A percentile compares a stretch with the other conserved stretches of the same genome.
Evolutionary conservation across 495 filamentous ascomycete genomes (phyloP).

Genomic region (Chaetomidium leptoderma): DNA sequence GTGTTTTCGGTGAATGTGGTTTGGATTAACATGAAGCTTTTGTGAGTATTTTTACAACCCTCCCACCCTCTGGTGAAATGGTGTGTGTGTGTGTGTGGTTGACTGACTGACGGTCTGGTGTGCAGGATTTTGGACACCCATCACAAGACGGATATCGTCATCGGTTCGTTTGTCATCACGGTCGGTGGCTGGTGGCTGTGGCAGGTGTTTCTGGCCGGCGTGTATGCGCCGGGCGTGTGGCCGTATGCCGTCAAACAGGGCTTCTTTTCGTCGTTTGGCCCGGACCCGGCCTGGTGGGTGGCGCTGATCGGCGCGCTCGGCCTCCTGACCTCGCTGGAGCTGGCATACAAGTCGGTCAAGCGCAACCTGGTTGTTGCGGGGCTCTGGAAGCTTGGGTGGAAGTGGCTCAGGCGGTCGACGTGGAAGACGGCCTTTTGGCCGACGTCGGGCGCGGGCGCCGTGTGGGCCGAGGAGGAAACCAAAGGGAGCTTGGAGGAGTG

Average conservation of each 20-base stretch:
- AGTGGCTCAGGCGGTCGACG: conserved; percentile 54
- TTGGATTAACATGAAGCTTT: conserved; percentile 71
- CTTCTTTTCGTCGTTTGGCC: conserved; percentile 63
- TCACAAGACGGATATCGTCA: conserved; percentile 67
- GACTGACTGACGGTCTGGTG: conserved; percentile 4
- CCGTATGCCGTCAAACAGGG: conserved; percentile 65
- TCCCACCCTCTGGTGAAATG: no score
- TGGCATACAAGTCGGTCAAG: conserved; percentile 35
- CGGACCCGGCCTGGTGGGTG: conserved; percentile 71
- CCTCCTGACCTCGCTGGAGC: conserved; percentile 33
- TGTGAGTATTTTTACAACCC: conserved; percentile 42
- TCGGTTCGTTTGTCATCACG: conserved; percentile 57
- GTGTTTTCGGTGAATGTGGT: conserved; percentile 67
- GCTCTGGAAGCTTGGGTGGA: conserved; percentile 35
- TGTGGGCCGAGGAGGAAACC: conserved; percentile 13
- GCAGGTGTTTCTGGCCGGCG: conserved; percentile 67
- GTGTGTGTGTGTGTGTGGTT: no score
- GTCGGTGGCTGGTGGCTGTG: conserved; percentile 54
- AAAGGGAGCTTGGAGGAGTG: conserved; percentile 38
- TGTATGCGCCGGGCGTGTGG: conserved; percentile 59
- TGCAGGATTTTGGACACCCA: conserved; percentile 67
- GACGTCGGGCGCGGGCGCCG: conserved; percentile 14
- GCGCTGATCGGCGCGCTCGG: conserved; percentile 50
- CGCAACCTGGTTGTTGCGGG: conserved; percentile 35
- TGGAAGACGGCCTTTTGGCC: conserved; percentile 61